These are phyloP conservation scores for Carpinus viminea DNA, from an alignment of 306 rosid genomes.

Conservation along the genomic window DNA sequence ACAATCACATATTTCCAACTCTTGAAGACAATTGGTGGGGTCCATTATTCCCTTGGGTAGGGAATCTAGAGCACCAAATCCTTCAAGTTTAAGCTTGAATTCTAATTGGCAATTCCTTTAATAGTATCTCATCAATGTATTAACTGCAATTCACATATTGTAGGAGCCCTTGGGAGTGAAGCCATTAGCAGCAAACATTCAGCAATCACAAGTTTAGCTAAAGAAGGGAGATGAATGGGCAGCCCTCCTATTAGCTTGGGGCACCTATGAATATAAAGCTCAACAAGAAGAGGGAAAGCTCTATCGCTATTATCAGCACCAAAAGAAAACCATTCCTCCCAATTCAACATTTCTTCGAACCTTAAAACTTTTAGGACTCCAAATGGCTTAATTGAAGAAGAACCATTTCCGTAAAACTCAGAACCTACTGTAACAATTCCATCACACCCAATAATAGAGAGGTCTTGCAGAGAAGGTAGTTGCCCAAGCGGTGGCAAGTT, in stretches of 20 bases:
- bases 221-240: no score
- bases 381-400: background rate
- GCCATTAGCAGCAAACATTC: no score
- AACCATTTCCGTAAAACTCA: conserved; percentile 16
- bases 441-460: conserved; percentile 15
- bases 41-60: background rate
- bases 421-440: background rate
- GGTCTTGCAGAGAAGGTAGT: conserved; percentile 25
- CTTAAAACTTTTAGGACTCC: conserved; percentile 6
- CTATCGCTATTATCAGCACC: background rate
- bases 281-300: conserved; percentile 10
- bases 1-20: background rate
- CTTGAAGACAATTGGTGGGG: background rate
- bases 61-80: background rate
- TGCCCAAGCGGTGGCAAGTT: conserved; percentile 10
- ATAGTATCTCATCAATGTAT: no score
- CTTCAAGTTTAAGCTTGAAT: no score
- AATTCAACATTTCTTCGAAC: background rate
- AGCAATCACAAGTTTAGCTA: no score
- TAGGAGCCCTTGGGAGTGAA: no score
- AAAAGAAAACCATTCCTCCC: conserved; percentile 14
- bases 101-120: no score
- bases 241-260: no score
- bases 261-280: background rate
- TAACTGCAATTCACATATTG: no score